Percentiles rank a stretch among this genome's conserved stretches.
These are phyloP conservation scores for Zychaea mexicana DNA, from an alignment of 371 early-diverging fungal genomes.

Conservation along the genomic window DNA sequence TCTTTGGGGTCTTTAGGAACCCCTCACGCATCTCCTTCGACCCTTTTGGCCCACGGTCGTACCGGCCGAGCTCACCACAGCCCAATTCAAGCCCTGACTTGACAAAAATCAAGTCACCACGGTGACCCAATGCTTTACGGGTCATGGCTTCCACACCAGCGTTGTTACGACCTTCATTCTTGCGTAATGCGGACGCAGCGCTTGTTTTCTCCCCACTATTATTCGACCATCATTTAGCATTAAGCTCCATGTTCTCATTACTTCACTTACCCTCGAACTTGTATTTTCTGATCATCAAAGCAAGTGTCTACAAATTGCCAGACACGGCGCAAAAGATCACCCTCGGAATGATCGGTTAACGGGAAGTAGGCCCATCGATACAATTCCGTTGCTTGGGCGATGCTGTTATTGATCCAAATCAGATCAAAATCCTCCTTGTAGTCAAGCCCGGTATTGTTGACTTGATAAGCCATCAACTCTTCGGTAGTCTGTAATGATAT, in stretches of 20 bases:
- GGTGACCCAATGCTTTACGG: neutral
- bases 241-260: too few relatives aligned
- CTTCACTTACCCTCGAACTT: slow-evolving; percentile 2
- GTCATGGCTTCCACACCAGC: neutral
- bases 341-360: neutral
- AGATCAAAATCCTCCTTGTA: neutral
- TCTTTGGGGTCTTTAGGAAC: neutral
- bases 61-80: slow-evolving; percentile 1
- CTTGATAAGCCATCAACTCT: neutral
- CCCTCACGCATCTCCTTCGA: slow-evolving; percentile 5
- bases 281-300: neutral
- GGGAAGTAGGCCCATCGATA: neutral
- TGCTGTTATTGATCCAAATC: neutral
- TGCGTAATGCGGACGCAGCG: neutral
- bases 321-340: slow-evolving; percentile 2
- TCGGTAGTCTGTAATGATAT: neutral
- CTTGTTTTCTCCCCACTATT: neutral
- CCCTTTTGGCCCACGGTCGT: neutral
- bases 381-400: neutral
- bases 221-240: neutral
- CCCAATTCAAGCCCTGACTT: neutral
- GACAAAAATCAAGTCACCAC: neutral
- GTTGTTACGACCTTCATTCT: neutral
- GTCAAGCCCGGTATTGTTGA: neutral
- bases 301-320: neutral